Evolutionary conservation across 2,329 filamentous ascomycete species (phyloP).

Genomic region (Aureobasidium sp.): DNA sequence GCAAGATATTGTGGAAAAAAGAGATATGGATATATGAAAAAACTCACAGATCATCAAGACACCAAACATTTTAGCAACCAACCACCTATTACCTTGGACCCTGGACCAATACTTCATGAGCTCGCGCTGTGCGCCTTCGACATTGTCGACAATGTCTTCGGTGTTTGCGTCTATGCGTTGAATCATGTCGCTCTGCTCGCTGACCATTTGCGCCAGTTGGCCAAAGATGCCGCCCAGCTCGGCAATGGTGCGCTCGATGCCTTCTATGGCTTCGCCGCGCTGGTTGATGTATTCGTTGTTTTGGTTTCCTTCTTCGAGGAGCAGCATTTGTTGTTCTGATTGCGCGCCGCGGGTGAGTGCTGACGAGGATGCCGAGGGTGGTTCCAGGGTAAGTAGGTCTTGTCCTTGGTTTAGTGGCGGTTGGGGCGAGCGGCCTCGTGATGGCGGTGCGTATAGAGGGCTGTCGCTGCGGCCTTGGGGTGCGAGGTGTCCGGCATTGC

Average conservation of each 20-base stretch:
- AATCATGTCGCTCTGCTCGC: constrained; percentile 95
- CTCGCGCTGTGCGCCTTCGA: constrained; percentile 92
- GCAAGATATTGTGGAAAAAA: background rate
- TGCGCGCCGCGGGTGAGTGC: constrained; percentile 45
- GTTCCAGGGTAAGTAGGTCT: constrained; percentile 79
- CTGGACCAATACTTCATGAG: constrained; percentile 94
- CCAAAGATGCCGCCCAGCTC: constrained; percentile 91
- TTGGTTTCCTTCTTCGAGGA: constrained; percentile 84
- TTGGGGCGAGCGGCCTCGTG: constrained; percentile 19
- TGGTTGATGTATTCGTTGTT: constrained; percentile 88
- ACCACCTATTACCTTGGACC: constrained; percentile 90
- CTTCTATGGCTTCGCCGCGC: constrained; percentile 89
- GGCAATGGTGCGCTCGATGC: constrained; percentile 89
- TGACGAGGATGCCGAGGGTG: constrained; percentile 42
- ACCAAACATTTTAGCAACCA: constrained; percentile 78
- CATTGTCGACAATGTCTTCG: constrained; percentile 95
- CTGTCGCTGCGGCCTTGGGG: constrained; percentile 34
- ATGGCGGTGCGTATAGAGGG: constrained; percentile 38
- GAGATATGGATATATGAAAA: background rate
- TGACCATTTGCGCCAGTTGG: constrained; percentile 92
- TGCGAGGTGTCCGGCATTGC: constrained; percentile 34
- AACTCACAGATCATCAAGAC: constrained; percentile 82
- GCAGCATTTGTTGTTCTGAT: constrained; percentile 75
- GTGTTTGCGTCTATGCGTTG: constrained; percentile 96
- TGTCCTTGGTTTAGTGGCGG: constrained; percentile 34